Evolutionary conservation across 108 stramenopile species (phyloP), one percentile per base, ranked within the genome.

Genomic region (Stephanodiscus minutulus): DNA sequence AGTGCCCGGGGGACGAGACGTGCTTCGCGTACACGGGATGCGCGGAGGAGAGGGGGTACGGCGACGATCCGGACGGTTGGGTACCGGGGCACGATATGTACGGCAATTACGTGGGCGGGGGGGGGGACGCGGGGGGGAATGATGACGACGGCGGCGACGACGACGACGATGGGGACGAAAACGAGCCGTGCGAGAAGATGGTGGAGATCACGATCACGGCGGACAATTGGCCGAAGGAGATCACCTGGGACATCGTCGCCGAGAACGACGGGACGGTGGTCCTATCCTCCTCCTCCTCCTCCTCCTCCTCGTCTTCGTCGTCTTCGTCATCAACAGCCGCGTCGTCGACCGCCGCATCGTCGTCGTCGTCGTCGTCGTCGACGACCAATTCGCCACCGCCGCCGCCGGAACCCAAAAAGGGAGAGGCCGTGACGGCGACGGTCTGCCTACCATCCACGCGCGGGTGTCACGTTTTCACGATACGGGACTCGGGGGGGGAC

Each of bases 21-120:
- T 79, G 79, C 67, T 79, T 73, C 28, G 63, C 79, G 33, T 54
- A 52, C 35, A 79, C 79, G 18, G 69, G 69, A 33, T 79, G 79
- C 44, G 53, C 61, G 12, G 66, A 68, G 36, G 72, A 73, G 24
- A 62, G 25, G 57, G 79, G 79, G 0, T 79, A 79, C 59, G 72
- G 72, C 0, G 43, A 72, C 5, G 71, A 65, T 43, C 61, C 58
- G 8, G 25, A 33, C 7, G 35, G 35, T 7, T 58, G 57, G 57
- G 35, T 58, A 1, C 35, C 57, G 5, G 57, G 57, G 24, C 37
- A 37, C 33, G 57, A 58, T 37, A 17, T 20, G 18, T 37, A n/a
- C 35, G 57, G 57, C 1, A 20, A 58, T 58, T 39, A 36, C 17
- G 39, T 8, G 39, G 25, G 39, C 4, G 61, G 12, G 5, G 68